Base-by-base conservation (phyloP, 345 rosid genomes). In the Arabis hirsuta region DNA sequence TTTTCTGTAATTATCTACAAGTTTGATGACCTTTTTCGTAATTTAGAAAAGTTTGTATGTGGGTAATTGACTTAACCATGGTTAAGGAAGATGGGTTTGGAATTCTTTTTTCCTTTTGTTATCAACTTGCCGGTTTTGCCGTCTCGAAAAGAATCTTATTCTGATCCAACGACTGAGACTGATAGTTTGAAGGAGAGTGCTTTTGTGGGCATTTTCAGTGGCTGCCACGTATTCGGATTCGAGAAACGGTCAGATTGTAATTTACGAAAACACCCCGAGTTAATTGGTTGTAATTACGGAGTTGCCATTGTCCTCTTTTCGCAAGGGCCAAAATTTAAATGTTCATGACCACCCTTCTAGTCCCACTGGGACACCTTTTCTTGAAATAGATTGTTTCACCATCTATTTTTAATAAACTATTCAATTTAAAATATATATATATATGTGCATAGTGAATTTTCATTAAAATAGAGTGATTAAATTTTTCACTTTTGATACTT, bases 151-250 rank as follows among this genome's bases (percentile, higher is more conserved):
- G 73, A 67, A 60, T 68, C 46, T 46, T 81, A 71, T 72, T 76
- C 86, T 77, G 53, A 82, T 81, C 85, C 34, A 71, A 82, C 87
- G 86, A 83, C 69, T 59, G 65, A 45, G 69, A 60, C 9, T 43
- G 45, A 29, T 74, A 67, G 56, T 1, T 34, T 34, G 32, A 29
- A 65, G 10, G 54, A 47, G 42, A 59, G 56, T 56, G 73, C 48
- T 62, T 78, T 61, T 70, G 54, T 61, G 78, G 69, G 78, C 76
- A 52, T 14, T 42, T 63, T 50, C 26, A 56, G 26, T 41, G 44
- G 6, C 16, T 56, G 87, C 87, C 90, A 81, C 84, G 87, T 82
- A 74, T 27, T 4, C 8, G 1, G 60, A 22, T 65, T 67, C 24
- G 61, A 48, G 65, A 73, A 79, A 79, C 59, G 78, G 85, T 81